Conservation (phyloP, 148 eudicot genomes). For the Camellia lanceoleosa region DNA sequence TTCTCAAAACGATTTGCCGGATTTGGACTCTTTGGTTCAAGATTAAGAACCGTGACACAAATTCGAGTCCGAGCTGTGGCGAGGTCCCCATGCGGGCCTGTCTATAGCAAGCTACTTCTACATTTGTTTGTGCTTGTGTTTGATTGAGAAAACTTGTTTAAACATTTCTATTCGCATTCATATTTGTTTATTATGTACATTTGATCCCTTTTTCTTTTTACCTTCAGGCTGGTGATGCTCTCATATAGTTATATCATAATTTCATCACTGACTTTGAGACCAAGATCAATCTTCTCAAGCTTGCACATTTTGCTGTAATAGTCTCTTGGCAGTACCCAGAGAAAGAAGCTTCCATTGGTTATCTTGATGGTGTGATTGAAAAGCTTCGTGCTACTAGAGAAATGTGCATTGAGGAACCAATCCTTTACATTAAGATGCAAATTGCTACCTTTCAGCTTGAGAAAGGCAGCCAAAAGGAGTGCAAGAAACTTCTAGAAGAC, state of each 20-base stretch:
- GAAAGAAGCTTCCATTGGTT: slow-evolving; percentile 77
- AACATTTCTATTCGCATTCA: neutral
- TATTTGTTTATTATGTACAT: slow-evolving; percentile 6
- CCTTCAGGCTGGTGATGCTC: slow-evolving; percentile 84
- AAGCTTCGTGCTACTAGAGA: slow-evolving; percentile 79
- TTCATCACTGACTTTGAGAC: slow-evolving; percentile 96
- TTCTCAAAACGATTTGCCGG: too few species aligned
- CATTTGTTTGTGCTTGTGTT: neutral
- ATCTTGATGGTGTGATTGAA: slow-evolving; percentile 83
- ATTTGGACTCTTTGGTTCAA: too few species aligned
- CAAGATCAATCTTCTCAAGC: slow-evolving; percentile 95
- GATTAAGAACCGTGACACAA: too few species aligned
- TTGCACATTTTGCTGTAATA: slow-evolving; percentile 92
- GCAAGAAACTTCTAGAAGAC: slow-evolving; percentile 83
- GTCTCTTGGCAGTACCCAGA: slow-evolving; percentile 80
- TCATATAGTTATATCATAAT: slow-evolving; percentile 86
- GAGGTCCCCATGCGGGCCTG: too few species aligned
- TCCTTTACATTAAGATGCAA: slow-evolving; percentile 84
- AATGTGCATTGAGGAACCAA: slow-evolving; percentile 76
- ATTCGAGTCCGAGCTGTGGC: too few species aligned
- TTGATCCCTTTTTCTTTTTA: slow-evolving; percentile 4
- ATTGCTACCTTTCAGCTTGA: slow-evolving; percentile 72
- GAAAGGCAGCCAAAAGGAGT: slow-evolving; percentile 76
- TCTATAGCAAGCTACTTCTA: neutral
- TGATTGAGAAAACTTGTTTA: neutral